Percentiles rank a stretch among this genome's conserved stretches.
Evolutionary conservation across 371 early-diverging fungal genomes (phyloP).

Genomic region (Apophysomyces variabilis): DNA sequence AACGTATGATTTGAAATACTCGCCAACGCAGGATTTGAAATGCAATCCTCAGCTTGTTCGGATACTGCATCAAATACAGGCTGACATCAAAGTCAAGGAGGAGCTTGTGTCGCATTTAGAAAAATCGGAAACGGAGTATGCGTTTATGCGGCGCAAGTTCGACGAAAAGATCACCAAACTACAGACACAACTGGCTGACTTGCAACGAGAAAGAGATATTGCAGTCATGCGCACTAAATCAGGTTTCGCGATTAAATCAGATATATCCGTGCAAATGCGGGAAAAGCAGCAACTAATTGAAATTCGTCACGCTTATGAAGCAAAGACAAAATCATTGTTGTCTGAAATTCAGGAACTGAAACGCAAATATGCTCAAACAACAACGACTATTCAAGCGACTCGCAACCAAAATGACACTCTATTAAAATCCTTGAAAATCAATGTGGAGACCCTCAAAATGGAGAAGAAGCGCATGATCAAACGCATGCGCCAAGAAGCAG

Average conservation of each 20-base stretch:
- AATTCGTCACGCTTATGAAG: conserved; percentile 65
- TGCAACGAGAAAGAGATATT: conserved; percentile 68
- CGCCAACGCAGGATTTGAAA: conserved; percentile 15
- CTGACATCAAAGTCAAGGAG: conserved; percentile 72
- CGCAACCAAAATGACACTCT: conserved; percentile 60
- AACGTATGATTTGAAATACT: conserved; percentile 15
- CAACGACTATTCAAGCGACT: conserved; percentile 56
- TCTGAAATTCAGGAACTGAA: conserved; percentile 72
- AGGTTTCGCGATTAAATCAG: conserved; percentile 30
- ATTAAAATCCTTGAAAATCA: conserved; percentile 54
- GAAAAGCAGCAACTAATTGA: conserved; percentile 53
- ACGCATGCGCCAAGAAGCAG: conserved; percentile 78
- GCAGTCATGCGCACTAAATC: conserved; percentile 57
- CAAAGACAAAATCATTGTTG: conserved; percentile 71
- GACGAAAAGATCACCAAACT: conserved; percentile 69
- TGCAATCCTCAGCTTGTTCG: conserved; percentile 47
- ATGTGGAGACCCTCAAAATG: conserved; percentile 68
- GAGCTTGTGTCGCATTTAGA: conserved; percentile 61
- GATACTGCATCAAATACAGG: conserved; percentile 71
- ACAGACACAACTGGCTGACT: conserved; percentile 58
- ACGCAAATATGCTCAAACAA: conserved; percentile 64
- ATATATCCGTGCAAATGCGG: conserved; percentile 29
- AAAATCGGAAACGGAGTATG: conserved; percentile 59
- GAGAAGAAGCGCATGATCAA: conserved; percentile 85
- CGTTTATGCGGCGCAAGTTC: conserved; percentile 68